phyloP scores from a whole-genome alignment of 2,329 filamentous ascomycete genomes.

The Fusarium zealandicum region DNA sequence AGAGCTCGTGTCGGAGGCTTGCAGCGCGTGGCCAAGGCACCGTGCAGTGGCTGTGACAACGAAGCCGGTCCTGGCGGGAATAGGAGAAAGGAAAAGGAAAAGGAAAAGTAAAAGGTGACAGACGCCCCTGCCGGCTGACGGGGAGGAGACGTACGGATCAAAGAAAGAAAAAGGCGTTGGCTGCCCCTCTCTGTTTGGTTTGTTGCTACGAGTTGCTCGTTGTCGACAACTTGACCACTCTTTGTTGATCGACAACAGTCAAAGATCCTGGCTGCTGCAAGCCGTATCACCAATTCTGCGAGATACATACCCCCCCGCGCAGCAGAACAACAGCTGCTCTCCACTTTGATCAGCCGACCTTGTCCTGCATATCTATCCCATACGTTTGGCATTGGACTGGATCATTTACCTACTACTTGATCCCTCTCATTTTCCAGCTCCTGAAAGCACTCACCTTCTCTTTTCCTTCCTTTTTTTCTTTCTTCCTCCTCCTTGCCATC shows the following conservation, averaged over 20 bases:
- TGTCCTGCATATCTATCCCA: slow-evolving; percentile 23
- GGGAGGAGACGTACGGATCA: slow-evolving; percentile 1
- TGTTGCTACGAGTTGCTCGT: background rate
- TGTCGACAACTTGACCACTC: background rate
- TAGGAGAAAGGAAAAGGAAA: slow-evolving; percentile 14
- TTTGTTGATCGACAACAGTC: slow-evolving; percentile 8
- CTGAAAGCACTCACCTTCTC: slow-evolving; percentile 10
- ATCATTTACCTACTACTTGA: slow-evolving; percentile 5
- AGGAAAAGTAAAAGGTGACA: slow-evolving; percentile 12
- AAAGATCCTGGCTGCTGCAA: background rate
- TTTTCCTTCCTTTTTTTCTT: slow-evolving; percentile 1
- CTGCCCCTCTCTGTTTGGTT: slow-evolving; percentile 7
- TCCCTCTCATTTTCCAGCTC: slow-evolving; percentile 15
- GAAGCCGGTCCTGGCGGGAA: slow-evolving; percentile 10
- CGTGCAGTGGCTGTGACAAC: slow-evolving; percentile 37
- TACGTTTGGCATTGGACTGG: background rate
- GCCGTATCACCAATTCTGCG: background rate
- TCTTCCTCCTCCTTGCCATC: slow-evolving; percentile 3
- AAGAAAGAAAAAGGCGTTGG: slow-evolving; percentile 13
- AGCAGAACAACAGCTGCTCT: slow-evolving; percentile 24
- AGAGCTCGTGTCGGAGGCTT: slow-evolving; percentile 23
- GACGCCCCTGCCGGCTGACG: slow-evolving; percentile 3
- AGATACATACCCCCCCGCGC: background rate
- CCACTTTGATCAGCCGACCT: slow-evolving; percentile 19
- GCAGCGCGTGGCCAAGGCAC: slow-evolving; percentile 17